These are phyloP conservation scores for Fusarium compactum DNA, from an alignment of 2,329 filamentous ascomycete genomes.

Conservation along the genomic window DNA sequence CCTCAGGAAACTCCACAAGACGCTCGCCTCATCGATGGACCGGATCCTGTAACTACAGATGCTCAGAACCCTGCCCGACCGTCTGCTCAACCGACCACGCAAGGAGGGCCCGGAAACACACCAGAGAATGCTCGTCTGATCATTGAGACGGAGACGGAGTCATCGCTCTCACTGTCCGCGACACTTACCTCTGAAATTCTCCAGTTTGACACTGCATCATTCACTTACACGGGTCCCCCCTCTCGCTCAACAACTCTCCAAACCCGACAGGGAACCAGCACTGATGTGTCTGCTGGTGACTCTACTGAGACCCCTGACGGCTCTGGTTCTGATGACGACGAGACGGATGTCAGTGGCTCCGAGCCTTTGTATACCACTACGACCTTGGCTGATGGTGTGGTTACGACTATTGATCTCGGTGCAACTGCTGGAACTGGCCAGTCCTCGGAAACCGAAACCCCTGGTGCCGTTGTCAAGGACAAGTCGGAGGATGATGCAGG, in stretches of 20 bases:
- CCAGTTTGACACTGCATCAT: slow-evolving; percentile 36
- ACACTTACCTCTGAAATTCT: slow-evolving; percentile 30
- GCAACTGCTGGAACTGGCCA: slow-evolving; percentile 39
- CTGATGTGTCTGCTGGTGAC: slow-evolving; percentile 28
- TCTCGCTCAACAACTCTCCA: slow-evolving; percentile 37
- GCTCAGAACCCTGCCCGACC: not conserved
- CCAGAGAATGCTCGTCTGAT: slow-evolving; percentile 23
- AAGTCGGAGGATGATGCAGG: slow-evolving; percentile 25
- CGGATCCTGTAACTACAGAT: slow-evolving; percentile 16
- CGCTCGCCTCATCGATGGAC: slow-evolving; percentile 12
- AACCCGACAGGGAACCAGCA: slow-evolving; percentile 33
- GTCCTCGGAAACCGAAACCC: slow-evolving; percentile 31
- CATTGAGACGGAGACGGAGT: slow-evolving; percentile 4
- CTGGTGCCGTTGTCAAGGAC: slow-evolving; percentile 21
- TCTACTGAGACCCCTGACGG: slow-evolving; percentile 35
- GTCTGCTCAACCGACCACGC: not conserved
- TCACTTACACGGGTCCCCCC: slow-evolving; percentile 33
- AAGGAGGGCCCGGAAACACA: slow-evolving; percentile 1
- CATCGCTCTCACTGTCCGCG: not conserved
- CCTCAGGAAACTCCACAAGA: slow-evolving; percentile 8
- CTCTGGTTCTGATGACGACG: slow-evolving; percentile 16
- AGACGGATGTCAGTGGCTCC: slow-evolving; percentile 31
- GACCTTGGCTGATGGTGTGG: slow-evolving; percentile 36
- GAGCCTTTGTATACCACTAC: slow-evolving; percentile 34
- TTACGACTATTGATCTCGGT: slow-evolving; percentile 40